These are phyloP conservation scores for Verruconis gallopava DNA, from an alignment of 2,329 filamentous ascomycete species.

Conservation along the genomic window DNA sequence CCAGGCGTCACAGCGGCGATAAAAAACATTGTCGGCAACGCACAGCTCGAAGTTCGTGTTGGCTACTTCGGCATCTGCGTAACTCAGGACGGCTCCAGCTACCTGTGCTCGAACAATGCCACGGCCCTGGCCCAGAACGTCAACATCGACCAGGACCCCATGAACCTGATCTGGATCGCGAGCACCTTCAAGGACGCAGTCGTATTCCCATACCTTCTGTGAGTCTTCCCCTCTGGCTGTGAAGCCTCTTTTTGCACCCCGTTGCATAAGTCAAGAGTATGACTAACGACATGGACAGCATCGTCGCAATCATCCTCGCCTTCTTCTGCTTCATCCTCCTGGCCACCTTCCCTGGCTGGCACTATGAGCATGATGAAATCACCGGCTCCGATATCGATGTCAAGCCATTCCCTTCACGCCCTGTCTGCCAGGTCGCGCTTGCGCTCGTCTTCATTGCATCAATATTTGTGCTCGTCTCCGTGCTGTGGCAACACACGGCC, in stretches of 20 bases:
- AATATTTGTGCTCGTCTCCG: constrained; percentile 53
- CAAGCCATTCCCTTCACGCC: constrained; percentile 83
- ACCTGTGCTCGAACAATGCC: constrained; percentile 94
- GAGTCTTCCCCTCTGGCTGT: constrained; percentile 24
- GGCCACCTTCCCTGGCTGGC: constrained; percentile 94
- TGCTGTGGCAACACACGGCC: constrained; percentile 87
- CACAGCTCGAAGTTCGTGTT: constrained; percentile 77
- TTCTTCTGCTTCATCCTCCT: constrained; percentile 92
- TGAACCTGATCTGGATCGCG: constrained; percentile 95
- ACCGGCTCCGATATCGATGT: constrained; percentile 75
- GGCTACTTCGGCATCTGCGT: constrained; percentile 98
- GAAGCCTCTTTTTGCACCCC: too few species aligned
- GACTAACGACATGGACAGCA: constrained; percentile 38
- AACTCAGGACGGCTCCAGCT: constrained; percentile 77
- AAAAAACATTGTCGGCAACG: constrained; percentile 74
- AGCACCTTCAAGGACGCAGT: constrained; percentile 97
- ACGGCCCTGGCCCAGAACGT: constrained; percentile 84
- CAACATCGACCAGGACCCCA: constrained; percentile 79
- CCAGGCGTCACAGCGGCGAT: constrained; percentile 79
- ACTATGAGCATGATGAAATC: constrained; percentile 70
- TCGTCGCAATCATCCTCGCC: constrained; percentile 94
- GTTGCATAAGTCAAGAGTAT: constrained; percentile 5
- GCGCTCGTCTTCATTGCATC: constrained; percentile 72
- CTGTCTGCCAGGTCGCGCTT: constrained; percentile 83
- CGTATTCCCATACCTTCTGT: constrained; percentile 95